Evolutionary conservation across 768 basidiomycete genomes (phyloP), one percentile per base, ranked within the genome.

Genomic region (Hortiboletus campestris): DNA sequence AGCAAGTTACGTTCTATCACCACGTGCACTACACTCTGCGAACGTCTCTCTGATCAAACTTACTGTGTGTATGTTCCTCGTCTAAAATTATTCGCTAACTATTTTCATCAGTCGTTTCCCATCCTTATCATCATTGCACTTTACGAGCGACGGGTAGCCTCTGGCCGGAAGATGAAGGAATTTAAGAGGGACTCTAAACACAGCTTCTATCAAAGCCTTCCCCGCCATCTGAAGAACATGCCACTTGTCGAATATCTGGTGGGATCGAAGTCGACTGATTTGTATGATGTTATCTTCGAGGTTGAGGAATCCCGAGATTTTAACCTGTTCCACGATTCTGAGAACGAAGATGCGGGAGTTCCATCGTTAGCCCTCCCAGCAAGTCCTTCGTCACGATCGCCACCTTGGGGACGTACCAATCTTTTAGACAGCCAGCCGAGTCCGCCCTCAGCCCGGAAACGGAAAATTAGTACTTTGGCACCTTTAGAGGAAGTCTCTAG

Each of bases 31-130:
- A n/a, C 94, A 97, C 64, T 80, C 86, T 2, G 74, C 82, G 35
- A 96, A 96, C 61, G 93, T 95, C 4, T 86, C 93, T 67, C 77
- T 93, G 48, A 93, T 97, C 70, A 88, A 84, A 57, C 53, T 88
- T 16, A 95, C 94, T 17, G 89, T 85, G 51, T 48, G 80, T 69
- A 25, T 53, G 14, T n/a, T 49, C 20, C 2, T 11, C 3, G 6
- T 41, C n/a, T 46, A 7, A 8, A 36, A 9, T 35, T 40, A 28
- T 28, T 22, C 5, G 32, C 55, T 49, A 20, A 62, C 49, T 46
- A 20, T 40, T 29, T 39, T 40, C 34, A 19, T 42, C 53, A 86
- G 85, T 81, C 85, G 34, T 86, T 95, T 65, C 94, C 92, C 0
- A 82, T 86, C 46, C 80, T 97, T 28, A 67, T 94, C 31, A 66